Percentiles rank a stretch among this genome's conserved stretches.
Evolutionary conservation across 345 rosid species (phyloP).

Genomic region (Citrus maxima): DNA sequence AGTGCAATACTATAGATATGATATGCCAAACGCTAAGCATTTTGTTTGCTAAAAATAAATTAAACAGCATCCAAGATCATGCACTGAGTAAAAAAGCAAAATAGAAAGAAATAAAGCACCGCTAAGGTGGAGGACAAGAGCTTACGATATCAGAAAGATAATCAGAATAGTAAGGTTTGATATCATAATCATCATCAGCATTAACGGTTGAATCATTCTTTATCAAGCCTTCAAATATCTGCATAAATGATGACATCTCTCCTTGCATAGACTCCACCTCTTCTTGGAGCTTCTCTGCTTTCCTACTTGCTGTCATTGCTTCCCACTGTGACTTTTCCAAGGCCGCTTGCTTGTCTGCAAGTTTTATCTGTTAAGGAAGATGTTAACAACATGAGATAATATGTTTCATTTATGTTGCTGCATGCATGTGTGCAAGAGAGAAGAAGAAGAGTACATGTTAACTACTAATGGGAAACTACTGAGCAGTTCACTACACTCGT

Average conservation of each 20-base stretch:
- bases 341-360: conserved; percentile 96
- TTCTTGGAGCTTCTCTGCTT: conserved; percentile 70
- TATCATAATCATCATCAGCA: conserved; percentile 62
- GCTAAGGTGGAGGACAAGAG: not conserved
- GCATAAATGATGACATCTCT: conserved; percentile 56
- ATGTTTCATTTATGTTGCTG: not conserved
- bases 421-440: not conserved
- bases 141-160: conserved; percentile 64
- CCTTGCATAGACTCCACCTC: conserved; percentile 62
- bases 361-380: conserved; percentile 56
- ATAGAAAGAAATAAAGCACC: not conserved
- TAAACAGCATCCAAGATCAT: not conserved
- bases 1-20: not conserved
- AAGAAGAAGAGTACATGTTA: not conserved
- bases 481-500: not conserved
- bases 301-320: conserved; percentile 62
- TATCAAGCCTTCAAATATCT: conserved; percentile 57
- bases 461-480: not conserved
- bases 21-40: not conserved
- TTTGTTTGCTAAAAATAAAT: not conserved
- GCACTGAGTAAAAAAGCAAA: not conserved
- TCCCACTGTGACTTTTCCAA: conserved; percentile 93
- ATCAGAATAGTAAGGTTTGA: conserved; percentile 46
- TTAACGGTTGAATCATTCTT: conserved; percentile 31
- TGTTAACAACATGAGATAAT: conserved; percentile 12